Evolutionary conservation across 345 rosid genomes (phyloP).

Genomic region (Populus euphratica): DNA sequence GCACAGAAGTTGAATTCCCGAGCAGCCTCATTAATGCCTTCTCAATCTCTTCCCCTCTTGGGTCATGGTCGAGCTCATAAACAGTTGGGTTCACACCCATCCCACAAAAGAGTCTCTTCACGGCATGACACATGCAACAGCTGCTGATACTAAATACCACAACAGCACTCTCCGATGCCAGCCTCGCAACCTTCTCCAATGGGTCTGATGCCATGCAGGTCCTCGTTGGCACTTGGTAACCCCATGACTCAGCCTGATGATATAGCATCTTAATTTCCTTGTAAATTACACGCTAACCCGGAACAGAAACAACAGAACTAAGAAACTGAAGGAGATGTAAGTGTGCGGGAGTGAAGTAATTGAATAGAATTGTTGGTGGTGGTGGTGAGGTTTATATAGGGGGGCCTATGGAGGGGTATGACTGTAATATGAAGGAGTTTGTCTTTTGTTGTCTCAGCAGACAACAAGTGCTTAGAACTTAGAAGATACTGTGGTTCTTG

Average conservation of each 20-base stretch:
- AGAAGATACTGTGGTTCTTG: too few relatives aligned
- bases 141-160: constrained; percentile 61
- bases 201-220: constrained; percentile 32
- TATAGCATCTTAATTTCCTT: not conserved
- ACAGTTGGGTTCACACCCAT: constrained; percentile 69
- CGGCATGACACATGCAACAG: constrained; percentile 75
- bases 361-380: not conserved
- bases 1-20: constrained; percentile 31
- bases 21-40: constrained; percentile 40
- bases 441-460: constrained; percentile 43
- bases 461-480: constrained; percentile 29
- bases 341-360: not conserved
- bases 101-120: constrained; percentile 62
- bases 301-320: not conserved
- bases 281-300: not conserved
- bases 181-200: constrained; percentile 41
- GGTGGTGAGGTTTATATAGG: not conserved
- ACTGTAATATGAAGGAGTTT: constrained; percentile 17
- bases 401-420: not conserved
- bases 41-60: constrained; percentile 55
- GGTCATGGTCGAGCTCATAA: constrained; percentile 56
- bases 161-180: constrained; percentile 62
- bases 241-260: constrained; percentile 14
- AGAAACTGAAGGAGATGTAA: not conserved
- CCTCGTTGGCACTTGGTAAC: constrained; percentile 14